Base-by-base conservation (phyloP, 2,329 filamentous ascomycete genomes). In the Ploettnerulaceae sp. region DNA sequence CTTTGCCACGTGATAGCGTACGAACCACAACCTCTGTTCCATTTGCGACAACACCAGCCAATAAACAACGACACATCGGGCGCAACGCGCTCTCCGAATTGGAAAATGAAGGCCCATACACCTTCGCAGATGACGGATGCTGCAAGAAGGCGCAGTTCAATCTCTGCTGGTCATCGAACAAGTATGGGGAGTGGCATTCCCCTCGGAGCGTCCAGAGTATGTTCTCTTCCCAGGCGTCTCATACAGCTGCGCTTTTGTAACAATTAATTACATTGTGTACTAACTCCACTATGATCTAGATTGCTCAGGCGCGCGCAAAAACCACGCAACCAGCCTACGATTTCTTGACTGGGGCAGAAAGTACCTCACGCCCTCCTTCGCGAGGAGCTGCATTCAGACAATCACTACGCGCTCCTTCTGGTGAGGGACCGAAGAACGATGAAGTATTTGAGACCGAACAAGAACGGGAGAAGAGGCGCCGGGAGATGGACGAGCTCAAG, bases 401-500 rank as follows among this genome's bases (percentile, higher is more conserved):
- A 35, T 59, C 57, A 20, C 43, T 81, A 77, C 59, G 79, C 77
- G 60, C 76, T 56, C 73, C 76, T 24, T 77, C 78, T 0, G 69
- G 74, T 1, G 26, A 38, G n/a, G 31, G 45, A 15, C 4, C 72
- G 70, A 35, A 77, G 76, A 61, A 71, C 73, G 38, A 73, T 69
- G 45, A 70, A 71, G 26, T 77, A 76, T 17, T 25, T 4, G 60
- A 60, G 20, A 47, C 55, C 1, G 58, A 61, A 7, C 41, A 54
- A 11, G 57, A 59, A 12, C 40, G 42, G 0, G 56, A 62, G 20
- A 58, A 52, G 39, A 51, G 52, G 8, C 54, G 52, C 2, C 48
- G 51, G 22, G 59, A 53, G 62, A 65, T 83, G 79, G 90, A 97
- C 61, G 84, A 90, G 54, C 74, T 97, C 20, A 90, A 91, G 61